Percentiles rank a stretch among this genome's conserved stretches.
These are phyloP conservation scores for Lophiotrema nucula DNA, from an alignment of 495 filamentous ascomycete species.

Conservation along the genomic window DNA sequence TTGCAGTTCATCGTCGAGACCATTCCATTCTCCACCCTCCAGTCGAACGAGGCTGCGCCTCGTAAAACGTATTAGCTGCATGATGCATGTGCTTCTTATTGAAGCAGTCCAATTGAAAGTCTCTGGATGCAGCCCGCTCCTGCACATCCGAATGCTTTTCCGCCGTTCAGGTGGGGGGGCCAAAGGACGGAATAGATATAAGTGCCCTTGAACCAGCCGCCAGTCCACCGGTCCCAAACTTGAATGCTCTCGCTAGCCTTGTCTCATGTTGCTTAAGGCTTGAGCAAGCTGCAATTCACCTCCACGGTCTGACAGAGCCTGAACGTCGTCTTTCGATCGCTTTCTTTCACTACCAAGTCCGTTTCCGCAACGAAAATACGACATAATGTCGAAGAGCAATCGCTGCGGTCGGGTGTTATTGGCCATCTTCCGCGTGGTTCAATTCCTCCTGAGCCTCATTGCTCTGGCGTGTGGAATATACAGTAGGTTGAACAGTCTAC, in stretches of 20 bases:
- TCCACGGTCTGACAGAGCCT: background rate
- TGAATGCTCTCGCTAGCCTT: background rate
- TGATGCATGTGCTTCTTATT: background rate
- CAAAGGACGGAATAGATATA: background rate
- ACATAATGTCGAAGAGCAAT: background rate
- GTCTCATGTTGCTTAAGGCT: background rate
- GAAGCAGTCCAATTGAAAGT: background rate
- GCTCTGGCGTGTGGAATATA: background rate
- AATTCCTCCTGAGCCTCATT: background rate
- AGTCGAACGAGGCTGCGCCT: background rate
- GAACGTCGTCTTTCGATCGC: background rate
- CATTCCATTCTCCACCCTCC: background rate
- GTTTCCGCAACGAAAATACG: background rate
- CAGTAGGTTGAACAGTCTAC: background rate
- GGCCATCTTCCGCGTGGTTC: background rate
- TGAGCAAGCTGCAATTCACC: background rate
- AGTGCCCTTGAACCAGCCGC: background rate
- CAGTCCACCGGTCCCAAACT: background rate
- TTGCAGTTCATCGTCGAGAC: background rate
- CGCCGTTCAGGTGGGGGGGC: background rate
- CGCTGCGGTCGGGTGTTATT: background rate
- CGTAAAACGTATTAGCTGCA: background rate
- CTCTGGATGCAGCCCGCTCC: background rate
- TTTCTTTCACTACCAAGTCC: background rate
- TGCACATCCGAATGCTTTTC: background rate